phyloP scores from a whole-genome alignment of 768 basidiomycete species.

The Collybia mongolica region DNA sequence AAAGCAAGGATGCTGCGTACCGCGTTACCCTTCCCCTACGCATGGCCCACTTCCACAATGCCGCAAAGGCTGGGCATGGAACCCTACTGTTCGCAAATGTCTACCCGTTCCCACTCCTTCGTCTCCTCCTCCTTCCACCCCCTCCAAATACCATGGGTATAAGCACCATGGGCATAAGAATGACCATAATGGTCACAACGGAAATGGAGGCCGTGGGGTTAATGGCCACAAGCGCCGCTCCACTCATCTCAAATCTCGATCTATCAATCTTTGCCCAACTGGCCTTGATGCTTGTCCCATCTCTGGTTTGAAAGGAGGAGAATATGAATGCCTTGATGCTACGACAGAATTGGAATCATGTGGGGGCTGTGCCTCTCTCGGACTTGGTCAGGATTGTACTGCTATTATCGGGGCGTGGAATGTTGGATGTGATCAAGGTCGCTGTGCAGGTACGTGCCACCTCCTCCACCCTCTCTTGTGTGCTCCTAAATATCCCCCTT shows the following conservation, averaged over 20 bases:
- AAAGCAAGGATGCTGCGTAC: slow-evolving; percentile 51
- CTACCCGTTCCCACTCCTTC: slow-evolving; percentile 29
- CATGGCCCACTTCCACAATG: slow-evolving; percentile 52
- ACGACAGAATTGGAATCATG: slow-evolving; percentile 65
- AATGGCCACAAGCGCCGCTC: slow-evolving; percentile 12
- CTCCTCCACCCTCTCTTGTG: neutral
- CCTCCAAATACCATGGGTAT: slow-evolving; percentile 24
- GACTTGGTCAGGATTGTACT: slow-evolving; percentile 70
- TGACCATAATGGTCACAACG: slow-evolving; percentile 5
- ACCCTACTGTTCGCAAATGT: slow-evolving; percentile 38
- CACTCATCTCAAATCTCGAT: slow-evolving; percentile 31
- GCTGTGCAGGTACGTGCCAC: slow-evolving; percentile 48
- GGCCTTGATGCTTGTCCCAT: slow-evolving; percentile 60
- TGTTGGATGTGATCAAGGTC: slow-evolving; percentile 62
- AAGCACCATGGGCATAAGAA: slow-evolving; percentile 11
- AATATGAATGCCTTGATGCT: slow-evolving; percentile 67
- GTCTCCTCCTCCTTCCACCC: slow-evolving; percentile 34
- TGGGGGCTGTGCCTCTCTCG: slow-evolving; percentile 70
- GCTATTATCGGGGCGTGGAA: slow-evolving; percentile 63
- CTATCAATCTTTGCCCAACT: slow-evolving; percentile 46
- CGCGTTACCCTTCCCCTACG: slow-evolving; percentile 36
- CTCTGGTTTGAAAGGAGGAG: slow-evolving; percentile 32
- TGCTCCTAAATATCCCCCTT: neutral
- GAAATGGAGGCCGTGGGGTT: slow-evolving; percentile 11
- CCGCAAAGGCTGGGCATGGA: slow-evolving; percentile 45